A percentile compares a stretch with the other conserved stretches of the same genome.
phyloP scores from a whole-genome alignment of 768 basidiomycete species.

The Kwoniella pini region DNA sequence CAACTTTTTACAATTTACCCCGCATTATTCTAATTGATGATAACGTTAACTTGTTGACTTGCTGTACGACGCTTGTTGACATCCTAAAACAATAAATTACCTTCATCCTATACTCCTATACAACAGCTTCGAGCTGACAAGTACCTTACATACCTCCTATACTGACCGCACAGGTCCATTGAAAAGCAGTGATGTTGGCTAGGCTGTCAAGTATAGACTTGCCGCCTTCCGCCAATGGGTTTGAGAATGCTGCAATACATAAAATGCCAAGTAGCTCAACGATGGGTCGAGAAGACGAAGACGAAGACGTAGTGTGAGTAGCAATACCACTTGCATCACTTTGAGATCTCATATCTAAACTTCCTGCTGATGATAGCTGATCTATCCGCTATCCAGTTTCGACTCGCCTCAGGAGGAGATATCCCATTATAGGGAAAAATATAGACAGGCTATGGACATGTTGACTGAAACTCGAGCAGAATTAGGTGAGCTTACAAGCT shows the following conservation, averaged over 20 bases:
- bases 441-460: conserved; percentile 39
- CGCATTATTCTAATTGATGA: background rate
- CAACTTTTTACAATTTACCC: conserved; percentile 9
- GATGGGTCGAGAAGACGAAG: conserved; percentile 33
- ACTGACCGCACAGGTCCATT: background rate
- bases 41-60: too few species aligned
- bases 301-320: conserved; percentile 42
- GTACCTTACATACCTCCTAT: background rate
- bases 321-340: background rate
- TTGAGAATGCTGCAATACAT: conserved; percentile 17
- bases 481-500: conserved; percentile 37
- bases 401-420: conserved; percentile 44
- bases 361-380: background rate
- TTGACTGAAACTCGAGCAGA: conserved; percentile 48
- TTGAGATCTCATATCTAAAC: too few species aligned
- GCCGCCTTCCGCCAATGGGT: conserved; percentile 14
- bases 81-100: background rate
- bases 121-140: background rate
- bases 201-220: conserved; percentile 13
- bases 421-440: conserved; percentile 43
- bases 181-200: conserved; percentile 10
- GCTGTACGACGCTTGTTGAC: conserved; percentile 22
- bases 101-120: background rate
- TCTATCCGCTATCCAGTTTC: conserved; percentile 29
- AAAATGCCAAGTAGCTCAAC: conserved; percentile 37